Percentiles rank a stretch among this genome's conserved stretches.
Conservation (phyloP, 768 basidiomycete genomes). For the Mycena alexandri region DNA sequence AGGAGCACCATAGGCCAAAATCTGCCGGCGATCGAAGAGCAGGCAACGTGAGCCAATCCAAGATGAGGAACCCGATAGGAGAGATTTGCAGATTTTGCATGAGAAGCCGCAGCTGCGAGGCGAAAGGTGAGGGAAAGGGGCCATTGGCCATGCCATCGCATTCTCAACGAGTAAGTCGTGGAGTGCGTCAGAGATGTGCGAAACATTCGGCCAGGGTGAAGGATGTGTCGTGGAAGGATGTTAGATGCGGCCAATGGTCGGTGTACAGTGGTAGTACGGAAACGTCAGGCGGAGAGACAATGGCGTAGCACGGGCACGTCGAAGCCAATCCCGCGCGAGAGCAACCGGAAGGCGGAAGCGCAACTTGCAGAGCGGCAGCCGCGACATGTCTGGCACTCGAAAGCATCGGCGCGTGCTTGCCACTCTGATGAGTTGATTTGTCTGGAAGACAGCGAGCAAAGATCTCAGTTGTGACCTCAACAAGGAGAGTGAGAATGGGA, state of each 20-base stretch:
- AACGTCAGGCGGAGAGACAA: background rate
- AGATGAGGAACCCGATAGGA: background rate
- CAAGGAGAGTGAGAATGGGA: no score
- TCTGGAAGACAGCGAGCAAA: slow-evolving; percentile 11
- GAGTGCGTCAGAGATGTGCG: background rate
- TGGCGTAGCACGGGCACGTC: background rate
- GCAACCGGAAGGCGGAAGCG: no score
- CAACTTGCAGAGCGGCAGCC: no score
- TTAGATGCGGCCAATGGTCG: background rate
- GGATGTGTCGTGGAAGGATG: background rate
- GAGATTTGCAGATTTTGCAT: background rate
- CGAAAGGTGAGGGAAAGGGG: background rate
- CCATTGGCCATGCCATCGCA: background rate
- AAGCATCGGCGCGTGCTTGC: slow-evolving; percentile 9
- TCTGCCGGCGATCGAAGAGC: background rate
- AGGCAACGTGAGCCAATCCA: slow-evolving; percentile 4
- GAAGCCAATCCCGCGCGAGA: slow-evolving; percentile 16
- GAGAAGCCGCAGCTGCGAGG: background rate
- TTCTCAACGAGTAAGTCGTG: background rate
- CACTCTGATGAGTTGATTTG: background rate
- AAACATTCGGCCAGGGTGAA: background rate
- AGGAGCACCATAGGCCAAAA: background rate
- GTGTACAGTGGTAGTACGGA: background rate
- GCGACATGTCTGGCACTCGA: background rate
- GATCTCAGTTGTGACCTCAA: slow-evolving; percentile 6